These are phyloP conservation scores for Ambrosiella beaveri DNA, from an alignment of 2,329 filamentous ascomycete genomes.

Conservation along the genomic window DNA sequence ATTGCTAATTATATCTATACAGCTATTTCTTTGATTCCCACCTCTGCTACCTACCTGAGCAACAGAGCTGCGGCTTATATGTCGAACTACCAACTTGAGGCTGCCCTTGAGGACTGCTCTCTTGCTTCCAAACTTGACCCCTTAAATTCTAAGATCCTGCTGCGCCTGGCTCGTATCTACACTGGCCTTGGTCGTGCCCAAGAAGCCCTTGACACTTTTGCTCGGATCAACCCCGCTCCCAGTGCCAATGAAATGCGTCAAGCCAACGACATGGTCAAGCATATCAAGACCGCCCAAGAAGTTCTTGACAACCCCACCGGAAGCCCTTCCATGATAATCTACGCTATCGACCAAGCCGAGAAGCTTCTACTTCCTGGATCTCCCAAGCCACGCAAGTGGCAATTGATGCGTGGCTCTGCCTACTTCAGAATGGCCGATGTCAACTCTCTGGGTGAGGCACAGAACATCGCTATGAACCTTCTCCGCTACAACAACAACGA, in stretches of 20 bases:
- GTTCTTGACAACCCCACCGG: slow-evolving; percentile 62
- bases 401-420: slow-evolving; percentile 77
- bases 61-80: slow-evolving; percentile 94
- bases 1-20: slow-evolving; percentile 7
- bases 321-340: slow-evolving; percentile 60
- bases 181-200: slow-evolving; percentile 72
- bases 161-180: slow-evolving; percentile 78
- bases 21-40: slow-evolving; percentile 79
- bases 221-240: slow-evolving; percentile 60
- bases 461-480: slow-evolving; percentile 78
- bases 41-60: slow-evolving; percentile 76
- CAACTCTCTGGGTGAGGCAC: slow-evolving; percentile 78
- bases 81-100: slow-evolving; percentile 60
- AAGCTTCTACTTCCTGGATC: slow-evolving; percentile 60
- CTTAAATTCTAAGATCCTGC: slow-evolving; percentile 69
- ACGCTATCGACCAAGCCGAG: slow-evolving; percentile 81
- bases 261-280: slow-evolving; percentile 70
- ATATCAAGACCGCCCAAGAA: slow-evolving; percentile 64
- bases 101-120: slow-evolving; percentile 75
- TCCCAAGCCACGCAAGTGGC: slow-evolving; percentile 78
- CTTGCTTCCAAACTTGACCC: slow-evolving; percentile 70
- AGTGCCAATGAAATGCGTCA: slow-evolving; percentile 71
- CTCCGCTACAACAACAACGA: slow-evolving; percentile 78
- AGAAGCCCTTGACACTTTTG: slow-evolving; percentile 70
- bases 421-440: slow-evolving; percentile 82